Conservation (phyloP, 345 rosid genomes). For the Gynandropsis gynandra region DNA sequence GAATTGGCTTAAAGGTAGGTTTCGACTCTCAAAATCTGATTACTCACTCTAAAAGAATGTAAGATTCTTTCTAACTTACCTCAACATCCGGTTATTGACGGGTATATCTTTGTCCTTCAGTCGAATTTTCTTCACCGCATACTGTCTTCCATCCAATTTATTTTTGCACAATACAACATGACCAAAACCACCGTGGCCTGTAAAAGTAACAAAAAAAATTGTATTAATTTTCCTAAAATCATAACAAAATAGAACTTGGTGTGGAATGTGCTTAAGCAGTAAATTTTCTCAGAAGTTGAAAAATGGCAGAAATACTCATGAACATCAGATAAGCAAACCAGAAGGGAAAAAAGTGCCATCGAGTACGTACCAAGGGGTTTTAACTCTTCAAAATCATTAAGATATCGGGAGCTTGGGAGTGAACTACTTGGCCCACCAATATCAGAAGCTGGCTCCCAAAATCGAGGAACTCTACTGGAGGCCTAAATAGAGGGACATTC, state of each 20-base stretch:
- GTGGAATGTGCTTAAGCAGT: not conserved
- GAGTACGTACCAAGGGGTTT: slow-evolving; percentile 62
- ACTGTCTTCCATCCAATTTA: slow-evolving; percentile 95
- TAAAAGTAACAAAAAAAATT: slow-evolving; percentile 10
- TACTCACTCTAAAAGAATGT: slow-evolving; percentile 1
- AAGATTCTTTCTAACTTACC: slow-evolving; percentile 38
- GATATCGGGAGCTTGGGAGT: slow-evolving; percentile 78
- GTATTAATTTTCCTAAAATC: not conserved
- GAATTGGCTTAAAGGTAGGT: slow-evolving; percentile 2
- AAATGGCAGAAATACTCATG: not conserved
- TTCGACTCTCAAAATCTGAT: slow-evolving; percentile 2
- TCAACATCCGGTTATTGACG: slow-evolving; percentile 61
- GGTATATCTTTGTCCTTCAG: slow-evolving; percentile 82
- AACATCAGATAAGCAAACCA: slow-evolving; percentile 4
- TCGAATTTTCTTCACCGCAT: slow-evolving; percentile 93
- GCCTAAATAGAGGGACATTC: slow-evolving; percentile 33
- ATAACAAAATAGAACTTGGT: not conserved
- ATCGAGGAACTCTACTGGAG: slow-evolving; percentile 68
- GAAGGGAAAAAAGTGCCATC: slow-evolving; percentile 3
- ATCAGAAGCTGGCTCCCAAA: slow-evolving; percentile 74
- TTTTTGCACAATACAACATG: slow-evolving; percentile 91
- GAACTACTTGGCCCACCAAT: slow-evolving; percentile 40
- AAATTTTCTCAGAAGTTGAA: slow-evolving; percentile 5
- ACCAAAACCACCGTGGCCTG: slow-evolving; percentile 97
- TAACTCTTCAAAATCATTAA: slow-evolving; percentile 92